A percentile compares a stretch with the other conserved stretches of the same genome.
phyloP scores from a whole-genome alignment of 2,329 filamentous ascomycete genomes.

The Xylariaceae sp. region DNA sequence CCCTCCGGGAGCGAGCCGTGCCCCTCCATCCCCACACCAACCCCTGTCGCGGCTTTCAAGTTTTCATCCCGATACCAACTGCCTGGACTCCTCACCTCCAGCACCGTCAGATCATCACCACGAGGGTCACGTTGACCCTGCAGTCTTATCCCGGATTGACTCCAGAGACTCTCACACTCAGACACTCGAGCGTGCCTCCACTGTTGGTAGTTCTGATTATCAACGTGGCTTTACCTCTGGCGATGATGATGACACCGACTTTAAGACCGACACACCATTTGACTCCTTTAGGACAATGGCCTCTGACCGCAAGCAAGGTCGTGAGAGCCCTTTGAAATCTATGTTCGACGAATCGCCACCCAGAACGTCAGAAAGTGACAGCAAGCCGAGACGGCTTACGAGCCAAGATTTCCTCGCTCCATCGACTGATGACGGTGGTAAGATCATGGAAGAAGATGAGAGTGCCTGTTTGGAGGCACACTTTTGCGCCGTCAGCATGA shows the following conservation, averaged over 20 bases:
- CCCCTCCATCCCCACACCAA: constrained; percentile 51
- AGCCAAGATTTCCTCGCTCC: constrained; percentile 55
- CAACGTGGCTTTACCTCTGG: constrained; percentile 62
- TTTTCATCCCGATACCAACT: constrained; percentile 50
- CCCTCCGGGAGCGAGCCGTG: constrained; percentile 37
- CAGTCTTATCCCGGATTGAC: constrained; percentile 23
- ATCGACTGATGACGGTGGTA: constrained; percentile 50
- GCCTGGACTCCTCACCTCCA: constrained; percentile 42
- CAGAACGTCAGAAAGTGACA: constrained; percentile 46
- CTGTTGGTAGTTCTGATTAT: constrained; percentile 64
- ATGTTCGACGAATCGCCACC: constrained; percentile 77
- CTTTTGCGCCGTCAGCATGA: constrained; percentile 23
- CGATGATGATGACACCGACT: constrained; percentile 64
- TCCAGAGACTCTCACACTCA: constrained; percentile 30
- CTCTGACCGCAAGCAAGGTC: constrained; percentile 60
- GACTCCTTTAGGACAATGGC: constrained; percentile 70
- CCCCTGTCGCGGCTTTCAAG: constrained; percentile 50
- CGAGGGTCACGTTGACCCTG: constrained; percentile 17
- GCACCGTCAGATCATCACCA: constrained; percentile 32
- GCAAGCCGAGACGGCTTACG: constrained; percentile 50
- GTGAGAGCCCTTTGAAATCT: constrained; percentile 68
- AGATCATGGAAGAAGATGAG: constrained; percentile 61
- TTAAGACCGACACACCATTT: constrained; percentile 63
- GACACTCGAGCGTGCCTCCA: constrained; percentile 54
- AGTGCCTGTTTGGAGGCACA: constrained; percentile 34